These are phyloP conservation scores for Kluyveromyces wickerhamii DNA, from an alignment of 805 yeast species.

Conservation along the genomic window DNA sequence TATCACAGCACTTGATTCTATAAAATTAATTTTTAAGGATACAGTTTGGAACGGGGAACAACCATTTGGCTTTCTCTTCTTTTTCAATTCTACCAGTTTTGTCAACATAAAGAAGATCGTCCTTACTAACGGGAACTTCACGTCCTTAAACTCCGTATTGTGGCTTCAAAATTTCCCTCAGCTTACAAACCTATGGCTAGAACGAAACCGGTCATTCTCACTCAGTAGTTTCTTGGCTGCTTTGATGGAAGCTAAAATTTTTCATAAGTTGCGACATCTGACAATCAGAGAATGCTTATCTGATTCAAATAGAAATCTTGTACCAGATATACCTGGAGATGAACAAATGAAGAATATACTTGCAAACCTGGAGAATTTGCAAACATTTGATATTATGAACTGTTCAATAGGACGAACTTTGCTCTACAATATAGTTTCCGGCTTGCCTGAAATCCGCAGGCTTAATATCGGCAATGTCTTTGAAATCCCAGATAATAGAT, in stretches of 20 bases:
- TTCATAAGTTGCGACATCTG: conserved; percentile 14
- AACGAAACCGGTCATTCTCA: conserved; percentile 19
- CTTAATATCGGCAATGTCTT: conserved; percentile 24
- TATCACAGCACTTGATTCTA: neutral
- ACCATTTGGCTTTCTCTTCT: neutral
- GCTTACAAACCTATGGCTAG: conserved; percentile 25
- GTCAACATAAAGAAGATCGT: conserved; percentile 1
- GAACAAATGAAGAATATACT: neutral
- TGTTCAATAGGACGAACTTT: conserved; percentile 24
- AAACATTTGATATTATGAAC: conserved; percentile 23
- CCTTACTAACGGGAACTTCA: neutral
- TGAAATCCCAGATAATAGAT: neutral
- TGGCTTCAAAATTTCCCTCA: conserved; percentile 20
- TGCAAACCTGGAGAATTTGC: conserved; percentile 11
- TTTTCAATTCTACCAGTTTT: neutral
- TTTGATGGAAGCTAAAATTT: conserved; percentile 13
- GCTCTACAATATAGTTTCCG: conserved; percentile 12
- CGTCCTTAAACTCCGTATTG: conserved; percentile 4
- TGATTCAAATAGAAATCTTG: conserved; percentile 10
- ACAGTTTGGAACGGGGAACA: neutral
- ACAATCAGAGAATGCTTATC: conserved; percentile 24
- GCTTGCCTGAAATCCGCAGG: conserved; percentile 9
- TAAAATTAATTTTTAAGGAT: neutral
- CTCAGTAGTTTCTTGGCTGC: conserved; percentile 14
- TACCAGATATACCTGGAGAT: conserved; percentile 1